Percentiles rank a stretch among this genome's conserved stretches.
Conservation (phyloP, 2,329 filamentous ascomycete genomes). For the Fusarium sterilihyphosum region DNA sequence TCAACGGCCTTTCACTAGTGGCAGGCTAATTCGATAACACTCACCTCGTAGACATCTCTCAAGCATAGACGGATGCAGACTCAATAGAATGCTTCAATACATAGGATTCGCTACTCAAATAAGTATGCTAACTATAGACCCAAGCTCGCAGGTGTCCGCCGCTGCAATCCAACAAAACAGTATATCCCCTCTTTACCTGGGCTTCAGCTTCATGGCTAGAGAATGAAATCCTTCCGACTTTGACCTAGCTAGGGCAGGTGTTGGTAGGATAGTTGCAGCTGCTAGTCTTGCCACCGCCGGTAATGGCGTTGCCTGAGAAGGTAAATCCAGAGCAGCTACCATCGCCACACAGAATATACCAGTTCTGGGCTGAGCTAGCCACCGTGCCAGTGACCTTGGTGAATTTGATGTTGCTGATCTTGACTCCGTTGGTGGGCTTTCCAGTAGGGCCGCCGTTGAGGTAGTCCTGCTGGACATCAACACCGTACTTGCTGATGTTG, state of each 20-base stretch:
- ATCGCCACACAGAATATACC: constrained; percentile 64
- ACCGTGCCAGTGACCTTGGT: constrained; percentile 55
- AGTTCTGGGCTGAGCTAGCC: constrained; percentile 47
- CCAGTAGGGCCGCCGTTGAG: constrained; percentile 56
- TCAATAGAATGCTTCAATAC: rapidly evolving
- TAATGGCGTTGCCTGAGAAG: constrained; percentile 58
- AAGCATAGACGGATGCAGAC: rapidly evolving
- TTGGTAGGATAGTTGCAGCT: background rate
- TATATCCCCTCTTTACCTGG: too few relatives aligned
- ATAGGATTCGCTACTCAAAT: rapidly evolving
- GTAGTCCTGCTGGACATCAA: constrained; percentile 54
- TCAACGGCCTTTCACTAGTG: too few relatives aligned
- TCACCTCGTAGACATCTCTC: too few relatives aligned
- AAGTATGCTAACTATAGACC: rapidly evolving
- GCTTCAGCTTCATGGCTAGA: rapidly evolving
- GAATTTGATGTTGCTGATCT: constrained; percentile 58
- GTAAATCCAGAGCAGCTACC: constrained; percentile 58
- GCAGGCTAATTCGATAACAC: too few relatives aligned
- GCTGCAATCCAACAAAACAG: rapidly evolving
- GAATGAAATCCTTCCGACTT: too few relatives aligned
- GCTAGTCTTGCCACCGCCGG: constrained; percentile 52
- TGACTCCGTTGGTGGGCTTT: constrained; percentile 56
- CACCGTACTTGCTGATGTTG: constrained; percentile 51
- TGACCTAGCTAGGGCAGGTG: background rate
- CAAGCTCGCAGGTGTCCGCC: background rate